These are phyloP conservation scores for Penicillium samsonianum DNA, from an alignment of 495 filamentous ascomycete genomes.

Conservation along the genomic window DNA sequence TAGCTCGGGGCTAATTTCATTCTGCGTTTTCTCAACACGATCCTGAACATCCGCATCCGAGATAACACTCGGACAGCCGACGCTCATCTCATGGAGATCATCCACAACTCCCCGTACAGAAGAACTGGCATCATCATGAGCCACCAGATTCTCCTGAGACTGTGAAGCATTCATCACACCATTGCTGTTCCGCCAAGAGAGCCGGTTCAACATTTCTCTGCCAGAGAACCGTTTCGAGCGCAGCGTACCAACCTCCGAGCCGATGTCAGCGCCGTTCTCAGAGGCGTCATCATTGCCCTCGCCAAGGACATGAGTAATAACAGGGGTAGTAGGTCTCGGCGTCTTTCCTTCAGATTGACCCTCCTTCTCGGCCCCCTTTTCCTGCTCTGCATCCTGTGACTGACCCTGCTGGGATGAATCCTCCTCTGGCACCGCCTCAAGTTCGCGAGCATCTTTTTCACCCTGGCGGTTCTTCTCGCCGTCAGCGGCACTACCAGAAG, in stretches of 20 bases:
- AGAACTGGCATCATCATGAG: conserved; percentile 25
- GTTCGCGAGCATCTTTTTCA: neutral
- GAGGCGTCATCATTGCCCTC: conserved; percentile 32
- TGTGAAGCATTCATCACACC: conserved; percentile 18
- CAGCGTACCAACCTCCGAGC: conserved; percentile 36
- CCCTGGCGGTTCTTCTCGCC: conserved; percentile 18
- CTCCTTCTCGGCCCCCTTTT: neutral
- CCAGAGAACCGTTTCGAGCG: conserved; percentile 36
- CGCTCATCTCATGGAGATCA: conserved; percentile 23
- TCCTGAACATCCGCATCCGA: conserved; percentile 8
- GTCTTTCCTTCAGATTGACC: neutral
- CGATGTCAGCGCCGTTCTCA: conserved; percentile 40
- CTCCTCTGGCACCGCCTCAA: conserved; percentile 28
- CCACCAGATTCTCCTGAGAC: conserved; percentile 29
- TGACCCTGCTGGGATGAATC: conserved; percentile 13
- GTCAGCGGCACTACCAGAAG: conserved; percentile 28
- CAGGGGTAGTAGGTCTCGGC: conserved; percentile 11
- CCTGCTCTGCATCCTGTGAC: neutral
- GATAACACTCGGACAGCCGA: conserved; percentile 25
- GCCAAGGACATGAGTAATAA: conserved; percentile 14
- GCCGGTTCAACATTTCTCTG: conserved; percentile 20
- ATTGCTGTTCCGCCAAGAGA: conserved; percentile 22
- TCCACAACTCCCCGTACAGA: conserved; percentile 33
- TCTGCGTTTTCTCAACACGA: neutral
- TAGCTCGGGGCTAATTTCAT: neutral